Percentiles rank a stretch among this genome's conserved stretches.
Evolutionary conservation across 176 grass and related monocot species (phyloP).

Genomic region (Bonia amplexicaulis): DNA sequence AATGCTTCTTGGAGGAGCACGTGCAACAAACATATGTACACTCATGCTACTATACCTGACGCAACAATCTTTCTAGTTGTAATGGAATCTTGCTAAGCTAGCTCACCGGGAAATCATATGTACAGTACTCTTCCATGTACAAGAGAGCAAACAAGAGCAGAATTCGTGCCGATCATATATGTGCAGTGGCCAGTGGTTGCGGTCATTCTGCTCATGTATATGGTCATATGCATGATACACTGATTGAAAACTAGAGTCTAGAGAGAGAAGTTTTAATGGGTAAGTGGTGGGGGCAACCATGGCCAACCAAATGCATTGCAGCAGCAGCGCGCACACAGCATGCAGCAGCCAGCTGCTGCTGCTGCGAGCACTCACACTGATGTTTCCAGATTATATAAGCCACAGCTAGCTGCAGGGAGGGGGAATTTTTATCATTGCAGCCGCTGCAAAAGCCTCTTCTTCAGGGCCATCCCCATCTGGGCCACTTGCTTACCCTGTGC

Average conservation of each 20-base stretch:
- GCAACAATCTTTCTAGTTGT: not conserved
- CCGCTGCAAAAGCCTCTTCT: constrained; percentile 39
- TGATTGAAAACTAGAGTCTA: constrained; percentile 28
- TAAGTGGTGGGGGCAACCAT: constrained; percentile 39
- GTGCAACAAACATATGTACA: not conserved
- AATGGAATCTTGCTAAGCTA: constrained; percentile 13
- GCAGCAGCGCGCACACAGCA: not conserved
- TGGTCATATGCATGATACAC: constrained; percentile 30
- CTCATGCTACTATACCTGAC: not conserved
- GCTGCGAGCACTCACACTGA: constrained; percentile 18
- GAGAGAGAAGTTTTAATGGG: constrained; percentile 1
- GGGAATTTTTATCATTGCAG: constrained; percentile 48
- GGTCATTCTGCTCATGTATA: constrained; percentile 18
- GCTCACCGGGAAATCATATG: not conserved
- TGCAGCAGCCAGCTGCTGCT: not conserved
- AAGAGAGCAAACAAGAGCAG: constrained; percentile 13
- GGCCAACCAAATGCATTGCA: constrained; percentile 28
- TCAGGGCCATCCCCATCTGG: constrained; percentile 18
- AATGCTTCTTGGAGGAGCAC: not conserved
- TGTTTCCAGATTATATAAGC: constrained; percentile 26
- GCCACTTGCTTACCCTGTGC: constrained; percentile 2
- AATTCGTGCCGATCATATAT: constrained; percentile 32
- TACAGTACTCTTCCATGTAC: not conserved
- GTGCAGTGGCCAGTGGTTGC: constrained; percentile 17
- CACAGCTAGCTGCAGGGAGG: not conserved